A percentile compares a stretch with the other conserved stretches of the same genome.
Evolutionary conservation across 257 asterid genomes (phyloP).

Genomic region (Jacaranda mimosifolia): DNA sequence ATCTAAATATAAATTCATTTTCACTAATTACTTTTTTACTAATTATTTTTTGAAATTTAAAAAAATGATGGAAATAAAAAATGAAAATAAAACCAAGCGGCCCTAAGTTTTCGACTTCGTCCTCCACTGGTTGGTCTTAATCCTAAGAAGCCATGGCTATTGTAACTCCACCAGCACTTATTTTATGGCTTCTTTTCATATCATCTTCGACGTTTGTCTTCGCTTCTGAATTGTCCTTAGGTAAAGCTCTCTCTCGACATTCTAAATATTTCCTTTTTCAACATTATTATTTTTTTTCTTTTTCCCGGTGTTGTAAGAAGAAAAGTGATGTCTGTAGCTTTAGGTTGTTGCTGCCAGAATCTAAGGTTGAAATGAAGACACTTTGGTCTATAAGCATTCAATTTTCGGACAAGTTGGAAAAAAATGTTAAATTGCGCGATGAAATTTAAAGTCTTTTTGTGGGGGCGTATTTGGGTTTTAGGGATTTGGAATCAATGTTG

Average conservation of each 20-base stretch:
- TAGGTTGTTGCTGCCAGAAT: conserved; percentile 4
- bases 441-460: not conserved
- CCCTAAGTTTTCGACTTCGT: conserved; percentile 9
- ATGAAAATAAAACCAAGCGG: no score
- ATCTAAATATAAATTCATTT: no score
- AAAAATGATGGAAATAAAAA: no score
- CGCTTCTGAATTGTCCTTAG: conserved; percentile 57
- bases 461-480: conserved; percentile 6
- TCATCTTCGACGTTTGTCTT: conserved; percentile 30
- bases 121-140: not conserved
- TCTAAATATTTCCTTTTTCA: not conserved
- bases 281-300: not conserved
- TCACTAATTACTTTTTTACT: no score
- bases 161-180: conserved; percentile 39
- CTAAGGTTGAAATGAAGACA: conserved; percentile 21
- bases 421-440: conserved; percentile 17
- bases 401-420: not conserved
- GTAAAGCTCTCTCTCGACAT: conserved; percentile 47
- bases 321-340: not conserved
- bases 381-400: not conserved
- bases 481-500: conserved; percentile 18
- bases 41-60: no score
- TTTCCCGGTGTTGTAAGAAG: conserved; percentile 20
- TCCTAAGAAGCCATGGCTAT: conserved; percentile 46
- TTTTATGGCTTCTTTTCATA: conserved; percentile 44